These are phyloP conservation scores for Trichosanthes cucumerina DNA, from an alignment of 306 rosid species.

Conservation along the genomic window DNA sequence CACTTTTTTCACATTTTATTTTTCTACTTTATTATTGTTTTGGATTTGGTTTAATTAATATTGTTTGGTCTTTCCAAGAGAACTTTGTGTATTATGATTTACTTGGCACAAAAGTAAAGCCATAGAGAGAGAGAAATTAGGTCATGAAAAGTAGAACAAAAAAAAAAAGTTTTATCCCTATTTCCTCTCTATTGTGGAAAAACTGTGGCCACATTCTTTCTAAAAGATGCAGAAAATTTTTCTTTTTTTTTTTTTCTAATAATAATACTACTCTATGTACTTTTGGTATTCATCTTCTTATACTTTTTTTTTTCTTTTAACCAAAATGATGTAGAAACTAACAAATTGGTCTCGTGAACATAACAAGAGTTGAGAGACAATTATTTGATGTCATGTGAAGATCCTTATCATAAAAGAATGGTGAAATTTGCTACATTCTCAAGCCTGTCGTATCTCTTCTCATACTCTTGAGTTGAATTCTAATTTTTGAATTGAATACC, in stretches of 20 bases:
- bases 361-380: no score
- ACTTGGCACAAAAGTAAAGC: background rate
- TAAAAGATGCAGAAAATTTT: background rate
- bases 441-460: no score
- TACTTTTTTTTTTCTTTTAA: background rate
- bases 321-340: background rate
- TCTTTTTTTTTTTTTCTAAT: background rate
- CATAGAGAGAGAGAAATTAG: background rate
- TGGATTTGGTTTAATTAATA: background rate
- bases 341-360: no score
- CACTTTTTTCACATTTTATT: background rate
- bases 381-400: no score
- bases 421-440: no score
- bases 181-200: background rate
- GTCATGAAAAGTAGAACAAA: background rate
- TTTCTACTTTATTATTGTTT: background rate
- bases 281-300: background rate
- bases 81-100: background rate
- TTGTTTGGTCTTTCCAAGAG: background rate
- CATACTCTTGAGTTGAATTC: no score
- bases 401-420: no score
- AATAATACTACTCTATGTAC: background rate
- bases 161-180: background rate
- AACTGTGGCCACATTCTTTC: background rate
- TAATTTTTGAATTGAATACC: no score